Evolutionary conservation across 495 filamentous ascomycete genomes (phyloP), one percentile per base, ranked within the genome.

Genomic region (Aspergillus indologenus): DNA sequence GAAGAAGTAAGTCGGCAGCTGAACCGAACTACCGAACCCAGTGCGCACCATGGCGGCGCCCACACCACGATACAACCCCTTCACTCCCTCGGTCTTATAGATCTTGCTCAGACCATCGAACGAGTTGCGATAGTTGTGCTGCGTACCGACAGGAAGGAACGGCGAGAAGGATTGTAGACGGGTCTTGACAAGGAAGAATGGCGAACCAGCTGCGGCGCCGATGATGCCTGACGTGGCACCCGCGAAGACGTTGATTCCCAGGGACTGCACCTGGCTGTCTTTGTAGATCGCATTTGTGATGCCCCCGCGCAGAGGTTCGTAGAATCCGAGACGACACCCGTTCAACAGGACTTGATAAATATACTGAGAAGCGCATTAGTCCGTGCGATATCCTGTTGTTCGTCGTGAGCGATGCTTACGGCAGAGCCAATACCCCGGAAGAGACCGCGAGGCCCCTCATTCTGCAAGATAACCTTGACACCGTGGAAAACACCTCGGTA

Each of bases 141-240:
- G 94, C 1, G 94, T 97, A 53, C 94, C 94, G 55, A 98, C 92
- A 17, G 94, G 94, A 17, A 94, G 83, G 76, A 96, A 96, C 5
- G 93, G 91, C 9, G 91, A 96, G 78, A 81, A 97, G 49, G 91
- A 96, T 72, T 99, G 94, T 57, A 99, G 80, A 15, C 94, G 85
- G 9, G 94, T 99, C 78, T 99, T 99, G 69, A 96, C 88, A n/a
- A 99, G 82, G 79, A 98, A 99, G 71, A 99, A 98, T 1, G 94
- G 95, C 23, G 91, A 96, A 20, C 92, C 94, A 15, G 88, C 88
- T 9, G 88, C 88, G 6, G 94, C 94, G 56, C 94, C 94, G 44
- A 98, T 80, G 45, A 98, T 87, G 58, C 94, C 94, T 7, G 90
- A 93, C 3, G 84, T 73, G 7, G 94, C 94, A 60, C 94, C 94